These are phyloP conservation scores for Papilionanthe hybrid DNA, from an alignment of 116 monocot species.

Conservation along the genomic window DNA sequence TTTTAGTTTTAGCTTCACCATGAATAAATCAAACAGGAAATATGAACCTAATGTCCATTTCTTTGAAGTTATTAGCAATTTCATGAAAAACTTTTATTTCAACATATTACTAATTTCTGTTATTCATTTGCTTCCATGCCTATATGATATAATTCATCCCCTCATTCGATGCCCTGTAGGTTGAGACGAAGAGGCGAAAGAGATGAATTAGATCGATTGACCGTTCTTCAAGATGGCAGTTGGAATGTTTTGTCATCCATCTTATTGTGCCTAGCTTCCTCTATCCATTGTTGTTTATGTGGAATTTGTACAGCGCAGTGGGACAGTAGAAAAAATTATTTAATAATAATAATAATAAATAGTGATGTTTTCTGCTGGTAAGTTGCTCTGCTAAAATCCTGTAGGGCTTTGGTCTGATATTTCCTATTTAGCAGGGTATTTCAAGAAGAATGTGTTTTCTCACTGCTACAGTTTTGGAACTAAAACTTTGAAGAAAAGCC, in stretches of 20 bases:
- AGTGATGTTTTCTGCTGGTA: no score
- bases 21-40: no score
- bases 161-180: conserved; percentile 1
- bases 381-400: no score
- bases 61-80: neutral
- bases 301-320: conserved; percentile 30
- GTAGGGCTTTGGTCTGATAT: no score
- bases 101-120: neutral
- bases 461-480: no score
- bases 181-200: conserved; percentile 22
- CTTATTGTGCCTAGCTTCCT: neutral
- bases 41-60: no score
- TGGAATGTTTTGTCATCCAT: neutral
- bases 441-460: no score
- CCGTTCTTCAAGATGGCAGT: neutral
- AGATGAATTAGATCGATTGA: neutral
- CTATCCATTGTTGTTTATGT: conserved; percentile 15
- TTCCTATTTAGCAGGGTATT: no score
- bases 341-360: conserved; percentile 1
- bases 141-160: neutral
- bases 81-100: neutral
- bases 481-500: no score
- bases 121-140: neutral
- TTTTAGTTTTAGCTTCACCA: no score
- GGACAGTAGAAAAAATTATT: neutral